Percentiles rank a stretch among this genome's conserved stretches.
Evolutionary conservation across 2,329 filamentous ascomycete species (phyloP).

Genomic region (Cladophialophora psammophila): DNA sequence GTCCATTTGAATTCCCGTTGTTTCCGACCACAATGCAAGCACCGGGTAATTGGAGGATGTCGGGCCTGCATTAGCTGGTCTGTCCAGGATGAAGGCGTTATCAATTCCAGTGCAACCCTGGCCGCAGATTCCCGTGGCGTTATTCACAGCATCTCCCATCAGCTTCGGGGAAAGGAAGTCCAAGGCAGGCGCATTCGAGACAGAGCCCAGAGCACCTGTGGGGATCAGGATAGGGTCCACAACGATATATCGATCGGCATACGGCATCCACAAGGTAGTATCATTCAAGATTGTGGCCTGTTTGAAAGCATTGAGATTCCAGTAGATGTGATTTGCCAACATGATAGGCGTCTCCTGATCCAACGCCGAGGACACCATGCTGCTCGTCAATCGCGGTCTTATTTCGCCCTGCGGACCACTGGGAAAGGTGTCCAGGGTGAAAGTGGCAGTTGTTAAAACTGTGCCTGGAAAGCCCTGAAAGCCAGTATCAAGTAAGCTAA

Average conservation of each 20-base stretch:
- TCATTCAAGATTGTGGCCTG: slow-evolving; percentile 51
- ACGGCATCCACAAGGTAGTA: slow-evolving; percentile 55
- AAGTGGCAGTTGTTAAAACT: slow-evolving; percentile 56
- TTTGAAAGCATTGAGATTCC: slow-evolving; percentile 60
- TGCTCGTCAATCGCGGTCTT: slow-evolving; percentile 53
- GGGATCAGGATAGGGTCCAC: slow-evolving; percentile 72
- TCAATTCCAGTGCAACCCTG: slow-evolving; percentile 85
- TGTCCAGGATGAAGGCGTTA: slow-evolving; percentile 60
- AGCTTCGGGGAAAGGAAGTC: slow-evolving; percentile 80
- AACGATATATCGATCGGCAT: slow-evolving; percentile 54
- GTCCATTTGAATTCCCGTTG: slow-evolving; percentile 82
- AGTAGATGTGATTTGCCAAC: slow-evolving; percentile 60
- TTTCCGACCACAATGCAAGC: slow-evolving; percentile 70
- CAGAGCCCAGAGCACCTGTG: slow-evolving; percentile 75
- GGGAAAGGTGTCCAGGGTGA: slow-evolving; percentile 50
- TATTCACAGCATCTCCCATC: slow-evolving; percentile 72
- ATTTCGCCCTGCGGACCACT: slow-evolving; percentile 48
- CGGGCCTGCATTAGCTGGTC: slow-evolving; percentile 43
- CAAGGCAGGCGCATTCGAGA: slow-evolving; percentile 70
- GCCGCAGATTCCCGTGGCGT: slow-evolving; percentile 77
- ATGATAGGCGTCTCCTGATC: slow-evolving; percentile 59
- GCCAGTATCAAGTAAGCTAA: slow-evolving; percentile 54
- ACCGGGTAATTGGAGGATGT: slow-evolving; percentile 51
- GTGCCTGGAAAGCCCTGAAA: slow-evolving; percentile 57
- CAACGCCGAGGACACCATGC: slow-evolving; percentile 54